Conservation (phyloP, 345 rosid genomes). For the Citrus cavaleriei region DNA sequence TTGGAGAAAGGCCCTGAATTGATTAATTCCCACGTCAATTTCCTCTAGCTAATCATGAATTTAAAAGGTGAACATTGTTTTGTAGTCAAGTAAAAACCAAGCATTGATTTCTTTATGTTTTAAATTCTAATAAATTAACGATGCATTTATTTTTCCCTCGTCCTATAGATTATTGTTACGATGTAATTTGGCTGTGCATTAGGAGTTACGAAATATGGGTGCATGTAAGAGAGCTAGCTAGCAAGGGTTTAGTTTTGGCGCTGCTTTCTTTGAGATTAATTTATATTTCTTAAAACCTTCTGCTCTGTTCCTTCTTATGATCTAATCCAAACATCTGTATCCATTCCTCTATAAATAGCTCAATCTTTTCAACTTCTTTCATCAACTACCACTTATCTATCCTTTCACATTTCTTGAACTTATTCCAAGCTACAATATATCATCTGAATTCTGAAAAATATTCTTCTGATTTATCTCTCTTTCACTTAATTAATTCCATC, state of each 20-base stretch:
- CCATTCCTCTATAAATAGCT: neutral
- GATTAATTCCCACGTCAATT: neutral
- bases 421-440: too few species aligned
- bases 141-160: too few species aligned
- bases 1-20: neutral
- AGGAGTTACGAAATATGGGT: neutral
- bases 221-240: neutral
- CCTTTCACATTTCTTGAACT: too few species aligned
- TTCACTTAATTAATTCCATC: too few species aligned
- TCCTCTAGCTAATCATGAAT: neutral
- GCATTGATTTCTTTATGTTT: too few species aligned
- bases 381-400: neutral
- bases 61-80: too few species aligned
- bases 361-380: neutral
- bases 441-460: too few species aligned
- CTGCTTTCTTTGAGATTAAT: neutral
- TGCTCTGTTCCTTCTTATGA: neutral
- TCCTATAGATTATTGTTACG: too few species aligned
- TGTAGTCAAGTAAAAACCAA: too few species aligned
- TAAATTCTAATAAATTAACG: too few species aligned
- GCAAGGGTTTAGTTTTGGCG: too few species aligned
- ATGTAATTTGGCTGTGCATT: neutral
- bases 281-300: neutral
- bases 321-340: neutral
- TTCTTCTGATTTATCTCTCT: too few species aligned